Evolutionary conservation across 2,329 filamentous ascomycete species (phyloP).

Genomic region (Myriosclerotinia duriaeana): DNA sequence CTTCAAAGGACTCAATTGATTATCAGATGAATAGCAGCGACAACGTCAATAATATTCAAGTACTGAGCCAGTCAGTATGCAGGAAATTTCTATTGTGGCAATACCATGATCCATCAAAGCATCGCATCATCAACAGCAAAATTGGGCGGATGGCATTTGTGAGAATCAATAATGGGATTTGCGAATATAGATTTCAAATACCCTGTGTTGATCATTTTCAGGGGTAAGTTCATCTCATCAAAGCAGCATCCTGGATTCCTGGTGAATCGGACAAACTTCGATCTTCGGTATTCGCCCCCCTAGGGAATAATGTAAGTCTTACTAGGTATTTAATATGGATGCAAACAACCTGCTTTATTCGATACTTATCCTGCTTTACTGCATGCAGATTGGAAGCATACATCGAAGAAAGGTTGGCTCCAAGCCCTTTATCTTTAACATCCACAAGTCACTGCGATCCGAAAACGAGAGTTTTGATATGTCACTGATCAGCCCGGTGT

Average conservation of each 20-base stretch:
- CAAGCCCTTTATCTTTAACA: no score
- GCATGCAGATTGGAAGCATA: not conserved
- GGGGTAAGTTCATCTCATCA: not conserved
- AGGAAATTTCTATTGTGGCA: no score
- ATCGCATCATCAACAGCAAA: not conserved
- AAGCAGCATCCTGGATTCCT: no score
- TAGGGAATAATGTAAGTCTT: no score
- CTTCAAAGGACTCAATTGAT: no score
- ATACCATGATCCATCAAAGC: not conserved
- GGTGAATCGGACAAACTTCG: not conserved
- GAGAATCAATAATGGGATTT: not conserved
- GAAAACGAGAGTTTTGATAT: not conserved
- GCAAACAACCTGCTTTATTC: not conserved
- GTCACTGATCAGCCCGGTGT: not conserved
- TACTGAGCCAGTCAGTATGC: no score
- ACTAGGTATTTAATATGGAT: no score
- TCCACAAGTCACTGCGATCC: not conserved
- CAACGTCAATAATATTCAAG: no score
- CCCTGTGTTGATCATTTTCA: slow-evolving; percentile 15
- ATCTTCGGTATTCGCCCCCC: not conserved
- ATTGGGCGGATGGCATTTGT: not conserved
- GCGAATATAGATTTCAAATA: not conserved
- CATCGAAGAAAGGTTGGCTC: no score
- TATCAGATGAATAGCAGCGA: no score
- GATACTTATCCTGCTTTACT: not conserved